Evolutionary conservation across 2,329 filamentous ascomycete genomes (phyloP).

Genomic region (Proliferodiscus dingleyae): DNA sequence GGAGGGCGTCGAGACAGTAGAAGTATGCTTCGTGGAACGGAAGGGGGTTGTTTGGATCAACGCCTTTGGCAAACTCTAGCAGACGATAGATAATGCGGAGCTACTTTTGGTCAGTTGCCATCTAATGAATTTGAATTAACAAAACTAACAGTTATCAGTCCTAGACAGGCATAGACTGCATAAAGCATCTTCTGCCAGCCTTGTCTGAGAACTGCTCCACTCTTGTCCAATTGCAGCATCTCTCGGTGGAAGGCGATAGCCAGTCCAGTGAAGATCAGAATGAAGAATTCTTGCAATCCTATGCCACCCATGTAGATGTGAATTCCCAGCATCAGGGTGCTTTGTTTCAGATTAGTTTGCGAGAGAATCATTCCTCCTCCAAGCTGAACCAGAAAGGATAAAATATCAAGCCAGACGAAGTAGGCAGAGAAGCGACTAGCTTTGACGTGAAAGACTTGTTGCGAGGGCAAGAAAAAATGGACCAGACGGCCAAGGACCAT

Average conservation of each 20-base stretch:
- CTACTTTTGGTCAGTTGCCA: not conserved
- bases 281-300: slow-evolving; percentile 46
- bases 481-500: slow-evolving; percentile 33
- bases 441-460: slow-evolving; percentile 31
- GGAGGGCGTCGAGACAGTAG: slow-evolving; percentile 47
- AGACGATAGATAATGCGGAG: slow-evolving; percentile 57
- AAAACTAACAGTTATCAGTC: slow-evolving; percentile 36
- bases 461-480: slow-evolving; percentile 34
- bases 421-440: slow-evolving; percentile 37
- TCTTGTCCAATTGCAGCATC: slow-evolving; percentile 29
- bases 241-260: slow-evolving; percentile 35
- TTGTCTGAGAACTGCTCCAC: slow-evolving; percentile 8
- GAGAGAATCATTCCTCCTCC: slow-evolving; percentile 34
- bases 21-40: slow-evolving; percentile 48
- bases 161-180: slow-evolving; percentile 37
- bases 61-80: slow-evolving; percentile 47
- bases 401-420: slow-evolving; percentile 45
- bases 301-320: slow-evolving; percentile 50
- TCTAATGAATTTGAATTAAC: too few species aligned
- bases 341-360: slow-evolving; percentile 27
- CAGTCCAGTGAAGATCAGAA: slow-evolving; percentile 42
- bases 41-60: slow-evolving; percentile 41
- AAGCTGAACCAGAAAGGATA: slow-evolving; percentile 43
- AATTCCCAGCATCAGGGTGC: slow-evolving; percentile 32
- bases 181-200: slow-evolving; percentile 30